These are phyloP conservation scores for Scutellaria minor DNA, from an alignment of 257 asterid genomes.

Conservation along the genomic window DNA sequence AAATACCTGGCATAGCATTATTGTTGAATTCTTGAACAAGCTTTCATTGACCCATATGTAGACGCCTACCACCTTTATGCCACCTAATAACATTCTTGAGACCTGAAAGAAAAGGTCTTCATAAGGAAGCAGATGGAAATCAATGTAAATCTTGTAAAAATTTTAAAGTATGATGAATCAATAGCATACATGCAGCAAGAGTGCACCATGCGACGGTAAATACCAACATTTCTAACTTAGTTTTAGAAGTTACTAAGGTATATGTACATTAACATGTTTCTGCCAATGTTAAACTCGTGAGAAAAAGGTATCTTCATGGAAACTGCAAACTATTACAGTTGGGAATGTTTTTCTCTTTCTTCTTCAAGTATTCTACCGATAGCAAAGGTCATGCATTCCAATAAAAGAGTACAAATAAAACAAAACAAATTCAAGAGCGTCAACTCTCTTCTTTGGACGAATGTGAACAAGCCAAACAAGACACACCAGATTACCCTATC, in stretches of 20 bases:
- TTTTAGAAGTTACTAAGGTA: constrained; percentile 15
- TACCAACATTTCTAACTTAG: constrained; percentile 25
- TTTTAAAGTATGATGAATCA: constrained; percentile 12
- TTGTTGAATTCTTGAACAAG: constrained; percentile 82
- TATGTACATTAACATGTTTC: background rate
- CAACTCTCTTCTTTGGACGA: background rate
- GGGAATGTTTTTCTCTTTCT: background rate
- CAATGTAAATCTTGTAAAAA: constrained; percentile 17
- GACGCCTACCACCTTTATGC: constrained; percentile 86
- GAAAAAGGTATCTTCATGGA: background rate
- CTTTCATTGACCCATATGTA: constrained; percentile 82
- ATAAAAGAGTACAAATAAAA: background rate
- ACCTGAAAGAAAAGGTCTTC: constrained; percentile 55
- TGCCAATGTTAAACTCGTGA: background rate
- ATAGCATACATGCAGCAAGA: constrained; percentile 20
- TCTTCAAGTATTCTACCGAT: background rate
- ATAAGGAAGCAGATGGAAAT: constrained; percentile 17
- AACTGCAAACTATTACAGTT: no score
- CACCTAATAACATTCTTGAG: constrained; percentile 93
- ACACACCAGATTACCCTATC: constrained; percentile 5
- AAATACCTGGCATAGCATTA: constrained; percentile 80
- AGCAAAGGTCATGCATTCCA: background rate
- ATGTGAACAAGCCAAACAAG: background rate
- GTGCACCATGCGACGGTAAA: constrained; percentile 14
- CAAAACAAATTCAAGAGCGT: background rate